Evolutionary conservation across 305 asterid genomes (phyloP).

Genomic region (Rubia tinctorum): DNA sequence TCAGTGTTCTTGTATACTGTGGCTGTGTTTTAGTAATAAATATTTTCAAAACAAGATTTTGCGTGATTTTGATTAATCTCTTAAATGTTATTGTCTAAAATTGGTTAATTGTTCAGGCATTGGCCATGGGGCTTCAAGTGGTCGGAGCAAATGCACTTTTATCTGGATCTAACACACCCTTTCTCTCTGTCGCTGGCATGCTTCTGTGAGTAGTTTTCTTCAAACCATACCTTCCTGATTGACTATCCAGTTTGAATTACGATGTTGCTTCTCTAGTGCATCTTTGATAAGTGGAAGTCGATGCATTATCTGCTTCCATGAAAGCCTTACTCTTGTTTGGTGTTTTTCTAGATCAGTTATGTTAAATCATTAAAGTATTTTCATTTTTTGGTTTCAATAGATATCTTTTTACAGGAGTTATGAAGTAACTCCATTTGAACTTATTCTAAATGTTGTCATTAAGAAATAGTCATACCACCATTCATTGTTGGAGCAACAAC

Average conservation of each 20-base stretch:
- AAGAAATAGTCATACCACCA: background rate
- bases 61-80: background rate
- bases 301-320: background rate
- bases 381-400: background rate
- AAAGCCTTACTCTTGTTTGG: background rate
- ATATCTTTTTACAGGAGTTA: background rate
- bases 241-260: background rate
- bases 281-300: background rate
- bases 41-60: background rate
- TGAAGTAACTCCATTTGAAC: background rate
- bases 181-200: slow-evolving; percentile 81
- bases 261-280: background rate
- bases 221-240: background rate
- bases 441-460: background rate
- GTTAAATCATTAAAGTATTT: background rate
- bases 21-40: background rate
- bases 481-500: background rate
- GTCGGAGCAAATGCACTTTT: slow-evolving; percentile 49
- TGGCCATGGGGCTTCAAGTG: slow-evolving; percentile 71
- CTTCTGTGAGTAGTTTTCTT: slow-evolving; percentile 64
- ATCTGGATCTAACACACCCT: slow-evolving; percentile 40
- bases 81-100: slow-evolving; percentile 16
- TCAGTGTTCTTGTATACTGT: background rate
- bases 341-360: background rate
- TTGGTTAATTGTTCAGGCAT: slow-evolving; percentile 53